Evolutionary conservation across 1,139 yeast species (phyloP), one percentile per base, ranked within the genome.

Genomic region (Debaryomycetaceae sp.): DNA sequence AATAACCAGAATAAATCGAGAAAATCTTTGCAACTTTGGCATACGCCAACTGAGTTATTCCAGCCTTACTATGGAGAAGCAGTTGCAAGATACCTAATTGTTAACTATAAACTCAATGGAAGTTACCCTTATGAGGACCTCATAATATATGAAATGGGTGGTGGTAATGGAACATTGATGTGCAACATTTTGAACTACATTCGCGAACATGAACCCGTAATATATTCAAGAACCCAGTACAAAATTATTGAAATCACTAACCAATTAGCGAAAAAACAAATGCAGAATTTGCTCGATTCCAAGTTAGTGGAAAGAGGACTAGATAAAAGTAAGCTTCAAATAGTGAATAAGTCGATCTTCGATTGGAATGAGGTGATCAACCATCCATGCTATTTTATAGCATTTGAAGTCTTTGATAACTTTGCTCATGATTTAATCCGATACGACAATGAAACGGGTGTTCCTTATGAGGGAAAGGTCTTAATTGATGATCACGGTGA

Each of bases 131-230:
- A 79, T 49, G 65, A 75, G 30, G 88, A 83, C 50, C 66, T 87
- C 37, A 70, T 81, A 6, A 84, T 87, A 11, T 88, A 87, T 60
- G 96, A 88, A 62, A 80, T 87, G 75, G 96, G 96, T 42, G 95
- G 92, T 30, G 96, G 96, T 48, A 87, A 87, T 53, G 95, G 95
- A 40, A 87, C 95, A 0, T 61, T 87, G 42, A 87, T 87, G 96
- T 62, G 78, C 43, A 83, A 87, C 53, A 77, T 87, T n/a, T 63
- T 87, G 49, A 82, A 81, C 52, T 87, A 73, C 55, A 75, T 87
- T 45, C 71, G 79, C 45, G 65, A 64, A 17, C 67, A 73, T 15
- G 84, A 83, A 46, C 92, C 95, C 0, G 89, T 84, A 33, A 80
- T 87, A 9, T 88, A 87, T 55, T 62, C 67, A 9, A 68, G 79